Conservation (phyloP, 2,329 filamentous ascomycete genomes). For the Aquanectria penicillioides region DNA sequence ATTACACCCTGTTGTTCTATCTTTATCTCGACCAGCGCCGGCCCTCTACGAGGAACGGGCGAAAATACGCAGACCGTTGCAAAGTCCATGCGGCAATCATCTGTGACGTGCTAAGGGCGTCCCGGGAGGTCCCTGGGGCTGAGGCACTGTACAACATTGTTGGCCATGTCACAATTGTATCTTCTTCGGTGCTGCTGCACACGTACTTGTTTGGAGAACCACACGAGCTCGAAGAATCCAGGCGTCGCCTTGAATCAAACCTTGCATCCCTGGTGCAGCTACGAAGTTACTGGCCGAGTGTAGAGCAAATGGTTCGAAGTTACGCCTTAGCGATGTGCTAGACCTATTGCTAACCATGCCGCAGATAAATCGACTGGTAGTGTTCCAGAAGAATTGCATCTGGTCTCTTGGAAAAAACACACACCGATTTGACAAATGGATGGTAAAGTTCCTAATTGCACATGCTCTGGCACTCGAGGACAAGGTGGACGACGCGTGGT, state of each 20-base stretch:
- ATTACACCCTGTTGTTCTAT: constrained; percentile 47
- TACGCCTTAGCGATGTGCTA: not conserved
- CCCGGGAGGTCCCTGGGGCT: constrained; percentile 34
- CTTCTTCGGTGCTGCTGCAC: constrained; percentile 47
- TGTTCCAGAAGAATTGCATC: constrained; percentile 47
- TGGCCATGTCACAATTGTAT: constrained; percentile 48
- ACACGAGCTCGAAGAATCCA: constrained; percentile 41
- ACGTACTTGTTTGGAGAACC: constrained; percentile 46
- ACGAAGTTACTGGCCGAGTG: constrained; percentile 46
- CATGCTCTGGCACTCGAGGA: constrained; percentile 45
- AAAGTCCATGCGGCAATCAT: constrained; percentile 43
- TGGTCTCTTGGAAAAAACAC: constrained; percentile 40
- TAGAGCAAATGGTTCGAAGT: constrained; percentile 45
- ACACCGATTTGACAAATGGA: constrained; percentile 58
- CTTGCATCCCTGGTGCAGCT: constrained; percentile 45
- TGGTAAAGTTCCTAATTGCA: constrained; percentile 55
- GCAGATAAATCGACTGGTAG: constrained; percentile 46
- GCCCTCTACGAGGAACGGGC: constrained; percentile 40
- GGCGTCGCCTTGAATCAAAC: constrained; percentile 43
- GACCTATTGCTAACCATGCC: not conserved
- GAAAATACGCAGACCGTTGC: constrained; percentile 43
- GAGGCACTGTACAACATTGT: constrained; percentile 48
- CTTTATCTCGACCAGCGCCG: constrained; percentile 46
- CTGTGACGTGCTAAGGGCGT: constrained; percentile 43
- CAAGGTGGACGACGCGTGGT: constrained; percentile 42